These are phyloP conservation scores for Trifolium repens DNA, from an alignment of 306 rosid species.

Conservation along the genomic window DNA sequence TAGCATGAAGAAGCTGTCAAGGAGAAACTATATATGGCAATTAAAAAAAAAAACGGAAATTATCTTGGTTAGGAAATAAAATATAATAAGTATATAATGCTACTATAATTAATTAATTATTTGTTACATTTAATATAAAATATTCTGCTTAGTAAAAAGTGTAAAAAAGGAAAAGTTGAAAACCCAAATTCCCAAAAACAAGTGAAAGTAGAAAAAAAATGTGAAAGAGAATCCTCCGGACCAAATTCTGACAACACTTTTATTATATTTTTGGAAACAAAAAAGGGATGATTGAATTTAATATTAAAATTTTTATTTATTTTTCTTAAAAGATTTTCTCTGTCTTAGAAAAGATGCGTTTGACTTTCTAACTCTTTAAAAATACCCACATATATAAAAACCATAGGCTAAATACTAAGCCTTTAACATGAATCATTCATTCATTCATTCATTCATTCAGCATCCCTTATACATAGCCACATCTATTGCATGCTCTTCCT, in stretches of 20 bases:
- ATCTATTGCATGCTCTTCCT: conserved; percentile 64
- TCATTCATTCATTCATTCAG: conserved; percentile 34
- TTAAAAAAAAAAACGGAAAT: conserved; percentile 12
- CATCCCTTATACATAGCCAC: conserved; percentile 41
- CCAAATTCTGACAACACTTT: conserved; percentile 56
- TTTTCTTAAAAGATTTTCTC: conserved; percentile 28
- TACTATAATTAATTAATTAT: not conserved
- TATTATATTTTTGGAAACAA: conserved; percentile 10
- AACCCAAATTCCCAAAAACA: conserved; percentile 18
- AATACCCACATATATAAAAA: conserved; percentile 30
- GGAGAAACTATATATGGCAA: conserved; percentile 7
- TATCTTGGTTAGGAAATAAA: not conserved
- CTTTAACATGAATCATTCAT: conserved; percentile 36
- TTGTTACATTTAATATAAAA: not conserved
- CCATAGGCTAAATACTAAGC: conserved; percentile 47
- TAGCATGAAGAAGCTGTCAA: conserved; percentile 34
- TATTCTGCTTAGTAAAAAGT: not conserved
- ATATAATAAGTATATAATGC: not conserved
- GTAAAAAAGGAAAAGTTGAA: not conserved
- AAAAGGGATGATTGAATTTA: not conserved
- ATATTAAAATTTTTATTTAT: not conserved
- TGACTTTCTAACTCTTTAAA: conserved; percentile 55
- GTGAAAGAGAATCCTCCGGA: conserved; percentile 44
- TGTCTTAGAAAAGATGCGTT: conserved; percentile 50
- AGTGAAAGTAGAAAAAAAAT: conserved; percentile 40